Percentiles rank a stretch among this genome's conserved stretches.
phyloP scores from a whole-genome alignment of 2,329 filamentous ascomycete genomes.

The Neoarthrinium moseri region DNA sequence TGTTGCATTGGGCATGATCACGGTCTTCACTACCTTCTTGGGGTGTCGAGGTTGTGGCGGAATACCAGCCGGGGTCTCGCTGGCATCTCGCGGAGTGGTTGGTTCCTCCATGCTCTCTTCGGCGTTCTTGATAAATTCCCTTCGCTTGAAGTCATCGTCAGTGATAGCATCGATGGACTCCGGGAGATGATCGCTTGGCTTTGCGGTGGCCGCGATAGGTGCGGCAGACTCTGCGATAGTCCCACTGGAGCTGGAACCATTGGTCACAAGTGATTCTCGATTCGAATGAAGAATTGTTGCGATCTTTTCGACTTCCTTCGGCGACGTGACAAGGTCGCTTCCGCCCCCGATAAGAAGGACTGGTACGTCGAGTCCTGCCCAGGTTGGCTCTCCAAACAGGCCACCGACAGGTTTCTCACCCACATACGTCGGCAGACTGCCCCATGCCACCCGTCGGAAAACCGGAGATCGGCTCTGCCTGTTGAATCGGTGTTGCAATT shows the following conservation, averaged over 20 bases:
- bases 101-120: constrained; percentile 34
- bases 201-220: constrained; percentile 38
- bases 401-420: constrained; percentile 56
- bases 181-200: constrained; percentile 29
- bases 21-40: constrained; percentile 60
- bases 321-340: constrained; percentile 73
- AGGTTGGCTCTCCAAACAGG: constrained; percentile 67
- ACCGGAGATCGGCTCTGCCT: constrained; percentile 78
- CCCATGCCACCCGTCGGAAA: constrained; percentile 78
- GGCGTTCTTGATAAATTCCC: constrained; percentile 17
- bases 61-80: constrained; percentile 36
- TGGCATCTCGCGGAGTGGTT: constrained; percentile 48
- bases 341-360: constrained; percentile 78
- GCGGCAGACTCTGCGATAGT: constrained; percentile 47
- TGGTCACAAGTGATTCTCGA: constrained; percentile 1
- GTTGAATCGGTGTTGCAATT: constrained; percentile 74
- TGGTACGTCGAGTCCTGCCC: constrained; percentile 71
- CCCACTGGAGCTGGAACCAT: neutral
- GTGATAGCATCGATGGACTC: constrained; percentile 36
- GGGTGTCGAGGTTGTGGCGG: constrained; percentile 50
- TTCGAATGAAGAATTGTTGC: constrained; percentile 34
- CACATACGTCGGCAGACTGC: constrained; percentile 62
- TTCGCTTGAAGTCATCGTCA: constrained; percentile 34
- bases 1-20: constrained; percentile 68
- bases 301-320: constrained; percentile 69